Evolutionary conservation across 768 basidiomycete species (phyloP).

Genomic region (Serendipita sp.): DNA sequence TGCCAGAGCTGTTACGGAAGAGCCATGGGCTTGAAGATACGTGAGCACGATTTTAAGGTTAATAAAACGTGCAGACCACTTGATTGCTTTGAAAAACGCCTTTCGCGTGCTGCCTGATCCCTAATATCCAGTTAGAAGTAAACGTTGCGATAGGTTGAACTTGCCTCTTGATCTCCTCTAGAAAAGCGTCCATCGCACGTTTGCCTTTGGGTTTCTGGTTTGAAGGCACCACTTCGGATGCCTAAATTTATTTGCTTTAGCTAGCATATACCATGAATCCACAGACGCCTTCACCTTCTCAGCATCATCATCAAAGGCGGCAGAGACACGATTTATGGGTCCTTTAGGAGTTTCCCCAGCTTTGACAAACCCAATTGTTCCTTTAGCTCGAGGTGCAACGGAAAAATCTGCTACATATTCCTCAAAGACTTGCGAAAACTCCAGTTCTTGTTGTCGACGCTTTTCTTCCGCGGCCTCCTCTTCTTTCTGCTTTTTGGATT

Average conservation of each 20-base stretch:
- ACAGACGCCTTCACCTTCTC: background rate
- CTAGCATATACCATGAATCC: background rate
- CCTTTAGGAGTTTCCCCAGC: background rate
- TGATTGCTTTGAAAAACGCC: conserved; percentile 50
- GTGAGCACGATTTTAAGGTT: background rate
- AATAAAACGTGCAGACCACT: conserved; percentile 1
- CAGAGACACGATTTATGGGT: background rate
- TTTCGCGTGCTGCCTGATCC: conserved; percentile 85
- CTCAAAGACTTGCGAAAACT: conserved; percentile 23
- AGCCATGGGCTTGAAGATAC: conserved; percentile 32
- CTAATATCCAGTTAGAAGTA: conserved; percentile 26
- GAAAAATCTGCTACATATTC: conserved; percentile 26
- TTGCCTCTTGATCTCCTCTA: conserved; percentile 91
- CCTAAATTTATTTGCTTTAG: background rate
- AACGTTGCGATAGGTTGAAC: conserved; percentile 10
- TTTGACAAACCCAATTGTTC: conserved; percentile 1
- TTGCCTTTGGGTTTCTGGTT: conserved; percentile 76
- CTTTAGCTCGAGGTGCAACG: conserved; percentile 18
- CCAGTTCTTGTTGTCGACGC: conserved; percentile 30
- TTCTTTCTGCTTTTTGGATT: conserved; percentile 85
- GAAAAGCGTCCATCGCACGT: conserved; percentile 87
- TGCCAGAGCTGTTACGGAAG: conserved; percentile 83
- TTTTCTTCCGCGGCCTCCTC: conserved; percentile 85
- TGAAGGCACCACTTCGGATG: conserved; percentile 14
- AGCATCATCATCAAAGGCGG: background rate